Base-by-base conservation (phyloP, 257 asterid species). In the Lithospermum erythrorhizon region DNA sequence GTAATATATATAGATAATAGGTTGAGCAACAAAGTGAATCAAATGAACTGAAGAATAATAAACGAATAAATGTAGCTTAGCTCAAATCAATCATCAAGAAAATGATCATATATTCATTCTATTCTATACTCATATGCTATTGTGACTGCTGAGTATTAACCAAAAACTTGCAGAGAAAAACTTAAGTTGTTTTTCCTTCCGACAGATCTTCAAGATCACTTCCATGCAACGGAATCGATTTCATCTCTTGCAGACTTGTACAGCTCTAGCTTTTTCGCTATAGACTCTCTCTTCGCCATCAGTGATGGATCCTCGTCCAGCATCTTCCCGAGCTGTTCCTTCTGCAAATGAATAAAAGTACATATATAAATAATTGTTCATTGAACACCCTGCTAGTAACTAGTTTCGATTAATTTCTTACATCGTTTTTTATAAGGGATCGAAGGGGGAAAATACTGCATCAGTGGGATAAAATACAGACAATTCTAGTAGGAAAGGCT, bases 231-330 rank as follows among this genome's bases (percentile, higher is more conserved):
- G 3, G 98, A 68, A 69, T 91, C 96, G 53, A 91, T 91, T 74
- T 88, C 98, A 59, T 88, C 96, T 32, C 94, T 87, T n/a, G 97
- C 98, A 4, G 98, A 78, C 76, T 91, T 91, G 82, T 91, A 91
- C 29, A 91, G 83, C 68, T 81, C 84, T 24, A 91, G 95, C 84
- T 84, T 86, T 78, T 89, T 84, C 21, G 96, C 93, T 59, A 91
- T 59, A 3, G 75, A 6, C 72, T 88, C 98, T 79, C 98, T 82
- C 73, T 76, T 91, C 11, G 83, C 90, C 96, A 91, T 91, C 6
- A 88, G 87, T 21, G 89, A 73, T 55, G 96, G 96, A 78, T 91
- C 98, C 73, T 88, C 98, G 72, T 91, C 95, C 84, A 91, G 68
- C 95, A 91, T 82, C 76, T 74, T 86, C 2, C 98, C 94, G 52